Conservation (phyloP, 2,329 filamentous ascomycete species). For the Trichoderma atrobrunneum region DNA sequence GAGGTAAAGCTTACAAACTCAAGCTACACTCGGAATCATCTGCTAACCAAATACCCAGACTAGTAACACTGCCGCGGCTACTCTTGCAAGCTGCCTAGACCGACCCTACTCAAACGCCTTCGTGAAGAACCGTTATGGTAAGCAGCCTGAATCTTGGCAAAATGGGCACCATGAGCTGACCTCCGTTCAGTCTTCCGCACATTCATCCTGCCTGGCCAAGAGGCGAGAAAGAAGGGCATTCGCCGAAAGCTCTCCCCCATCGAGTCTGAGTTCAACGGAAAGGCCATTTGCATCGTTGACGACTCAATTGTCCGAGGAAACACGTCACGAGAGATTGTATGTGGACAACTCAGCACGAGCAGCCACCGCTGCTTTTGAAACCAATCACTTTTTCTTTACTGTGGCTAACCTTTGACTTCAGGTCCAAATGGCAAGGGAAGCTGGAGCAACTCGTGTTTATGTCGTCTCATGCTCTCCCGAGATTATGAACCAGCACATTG, state of each 20-base stretch:
- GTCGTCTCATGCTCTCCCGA: constrained; percentile 80
- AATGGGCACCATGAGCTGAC: not conserved
- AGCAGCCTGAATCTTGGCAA: not conserved
- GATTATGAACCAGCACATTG: constrained; percentile 84
- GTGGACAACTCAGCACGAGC: not conserved
- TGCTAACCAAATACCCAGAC: constrained; percentile 48
- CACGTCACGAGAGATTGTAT: constrained; percentile 26
- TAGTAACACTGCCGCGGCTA: constrained; percentile 74
- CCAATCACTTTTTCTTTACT: not conserved
- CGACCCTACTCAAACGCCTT: constrained; percentile 80
- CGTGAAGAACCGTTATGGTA: constrained; percentile 75
- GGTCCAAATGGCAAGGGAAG: constrained; percentile 73
- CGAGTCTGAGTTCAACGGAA: constrained; percentile 75
- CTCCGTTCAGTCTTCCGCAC: not conserved
- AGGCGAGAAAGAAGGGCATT: constrained; percentile 77
- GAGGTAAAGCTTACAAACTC: constrained; percentile 30
- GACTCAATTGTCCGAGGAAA: constrained; percentile 33
- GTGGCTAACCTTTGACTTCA: not conserved
- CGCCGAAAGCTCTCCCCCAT: constrained; percentile 88
- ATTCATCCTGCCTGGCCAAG: constrained; percentile 48
- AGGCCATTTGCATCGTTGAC: constrained; percentile 68
- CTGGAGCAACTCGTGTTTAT: constrained; percentile 76
- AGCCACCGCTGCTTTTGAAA: not conserved
- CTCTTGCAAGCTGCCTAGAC: constrained; percentile 69
- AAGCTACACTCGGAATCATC: not conserved